These are phyloP conservation scores for Scenedesmus sp. DNA, from an alignment of 163 green algal genomes.

Conservation along the genomic window DNA sequence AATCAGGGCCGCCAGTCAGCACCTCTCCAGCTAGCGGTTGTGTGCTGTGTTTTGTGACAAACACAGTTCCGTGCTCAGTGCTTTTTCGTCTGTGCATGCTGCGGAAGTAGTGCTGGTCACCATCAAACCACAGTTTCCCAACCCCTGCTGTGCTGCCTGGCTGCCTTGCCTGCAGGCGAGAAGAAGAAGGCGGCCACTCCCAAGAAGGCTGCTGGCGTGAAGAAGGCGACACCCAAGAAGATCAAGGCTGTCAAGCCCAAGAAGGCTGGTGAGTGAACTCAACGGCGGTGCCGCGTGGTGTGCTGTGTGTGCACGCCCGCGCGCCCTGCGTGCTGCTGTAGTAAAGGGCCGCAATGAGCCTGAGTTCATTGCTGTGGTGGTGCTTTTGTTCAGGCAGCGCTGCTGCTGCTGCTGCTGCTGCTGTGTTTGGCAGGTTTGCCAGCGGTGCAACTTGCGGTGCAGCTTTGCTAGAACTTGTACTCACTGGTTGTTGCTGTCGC, in stretches of 20 bases:
- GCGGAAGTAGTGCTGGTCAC: neutral
- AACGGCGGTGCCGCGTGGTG: neutral
- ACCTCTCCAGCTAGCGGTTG: neutral
- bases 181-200: constrained; percentile 19
- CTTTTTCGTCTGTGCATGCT: neutral
- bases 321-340: neutral
- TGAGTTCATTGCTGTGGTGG: neutral
- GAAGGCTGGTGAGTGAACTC: neutral
- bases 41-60: neutral
- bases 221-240: constrained; percentile 22
- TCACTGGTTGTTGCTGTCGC: neutral
- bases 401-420: neutral
- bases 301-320: neutral
- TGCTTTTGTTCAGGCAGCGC: neutral
- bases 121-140: neutral
- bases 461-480: no score
- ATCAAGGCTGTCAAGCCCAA: constrained; percentile 19
- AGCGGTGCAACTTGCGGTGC: no score
- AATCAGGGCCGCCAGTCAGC: no score
- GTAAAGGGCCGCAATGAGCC: neutral
- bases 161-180: constrained; percentile 34
- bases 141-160: neutral
- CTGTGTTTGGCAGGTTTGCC: no score
- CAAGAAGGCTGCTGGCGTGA: constrained; percentile 1
- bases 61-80: neutral